phyloP scores from a whole-genome alignment of 2,329 filamentous ascomycete genomes.

The Aureobasidium musti region DNA sequence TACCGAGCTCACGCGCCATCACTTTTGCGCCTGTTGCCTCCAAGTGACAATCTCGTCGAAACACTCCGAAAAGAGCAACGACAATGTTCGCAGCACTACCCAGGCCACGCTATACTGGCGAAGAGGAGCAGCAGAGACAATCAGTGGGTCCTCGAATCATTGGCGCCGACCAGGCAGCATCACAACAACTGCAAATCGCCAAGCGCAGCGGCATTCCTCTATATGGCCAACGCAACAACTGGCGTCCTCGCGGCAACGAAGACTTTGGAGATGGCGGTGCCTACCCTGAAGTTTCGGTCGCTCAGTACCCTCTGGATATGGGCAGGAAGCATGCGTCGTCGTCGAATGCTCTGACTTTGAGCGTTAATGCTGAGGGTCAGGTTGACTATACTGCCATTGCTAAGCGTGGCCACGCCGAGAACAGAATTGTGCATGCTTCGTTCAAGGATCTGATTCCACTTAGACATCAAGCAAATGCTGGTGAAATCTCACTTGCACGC shows the following conservation, averaged over 20 bases:
- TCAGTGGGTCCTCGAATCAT: conserved; percentile 82
- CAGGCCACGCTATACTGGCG: conserved; percentile 86
- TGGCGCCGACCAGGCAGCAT: conserved; percentile 75
- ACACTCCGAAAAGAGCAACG: conserved; percentile 49
- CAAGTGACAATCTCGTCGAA: not conserved
- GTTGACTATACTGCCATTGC: conserved; percentile 97
- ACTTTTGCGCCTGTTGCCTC: not conserved
- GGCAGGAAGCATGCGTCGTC: conserved; percentile 70
- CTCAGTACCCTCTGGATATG: conserved; percentile 96
- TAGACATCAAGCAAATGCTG: conserved; percentile 86
- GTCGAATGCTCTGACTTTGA: conserved; percentile 87
- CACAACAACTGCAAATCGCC: conserved; percentile 76
- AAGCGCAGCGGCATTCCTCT: conserved; percentile 70
- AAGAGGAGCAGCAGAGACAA: conserved; percentile 79
- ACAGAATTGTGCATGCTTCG: conserved; percentile 84
- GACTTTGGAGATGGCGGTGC: conserved; percentile 96
- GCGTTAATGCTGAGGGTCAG: conserved; percentile 88
- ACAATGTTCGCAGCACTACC: conserved; percentile 69
- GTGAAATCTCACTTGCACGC: conserved; percentile 82
- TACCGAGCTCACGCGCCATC: not conserved
- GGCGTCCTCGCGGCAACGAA: conserved; percentile 83
- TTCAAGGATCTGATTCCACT: conserved; percentile 97
- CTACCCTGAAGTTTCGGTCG: conserved; percentile 85
- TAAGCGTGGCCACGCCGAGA: conserved; percentile 79
- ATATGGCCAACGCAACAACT: conserved; percentile 84